Evolutionary conservation across 192 early-diverging fungal species (phyloP), one percentile per base, ranked within the genome.

Genomic region (Coemansia sp.): DNA sequence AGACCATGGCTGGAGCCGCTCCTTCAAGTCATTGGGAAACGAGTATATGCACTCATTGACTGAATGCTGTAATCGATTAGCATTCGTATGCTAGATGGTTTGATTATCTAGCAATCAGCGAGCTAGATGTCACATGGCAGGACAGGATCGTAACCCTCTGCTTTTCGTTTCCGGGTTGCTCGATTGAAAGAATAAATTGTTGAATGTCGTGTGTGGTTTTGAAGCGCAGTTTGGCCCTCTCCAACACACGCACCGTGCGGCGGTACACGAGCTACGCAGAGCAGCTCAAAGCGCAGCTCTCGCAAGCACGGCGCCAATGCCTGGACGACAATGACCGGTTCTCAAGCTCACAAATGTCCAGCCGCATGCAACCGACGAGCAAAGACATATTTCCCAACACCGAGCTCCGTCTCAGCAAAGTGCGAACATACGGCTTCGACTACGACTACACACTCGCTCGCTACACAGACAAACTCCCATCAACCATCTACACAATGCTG

Each of bases 391-490:
- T 87, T 65, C 73, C 83, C 15, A 87, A 87, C 44, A 84, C 81
- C 24, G 86, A 87, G 63, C 69, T 87, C 14, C 71, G 66, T 48
- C 68, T 87, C 4, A 79, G 71, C 60, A 70, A 71, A 42, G 74
- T 87, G 10, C 71, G 81, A 42, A 79, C 79, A 2, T 87, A 84
- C 66, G 86, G 86, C 12, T 84, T 87, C 47, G 86, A 87, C 62
- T 85, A 84, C 60, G 86, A 87, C 75, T 87, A 85, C 67, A 87
- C 86, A 14, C 58, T 87, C n/a, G 86, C 86, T 3, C 76, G 79
- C 25, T 87, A 87, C 57, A 85, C 81, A 2, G 72, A 79, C 57
- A 72, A 74, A 52, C 61, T 87, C 51, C 83, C 84, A 0, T 66
- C 78, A 26, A 84, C 83, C 14, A 87, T 87, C 21, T 87, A 85